A percentile compares a stretch with the other conserved stretches of the same genome.
Evolutionary conservation across 768 basidiomycete species (phyloP).

Genomic region (Rhodotorula graminis): DNA sequence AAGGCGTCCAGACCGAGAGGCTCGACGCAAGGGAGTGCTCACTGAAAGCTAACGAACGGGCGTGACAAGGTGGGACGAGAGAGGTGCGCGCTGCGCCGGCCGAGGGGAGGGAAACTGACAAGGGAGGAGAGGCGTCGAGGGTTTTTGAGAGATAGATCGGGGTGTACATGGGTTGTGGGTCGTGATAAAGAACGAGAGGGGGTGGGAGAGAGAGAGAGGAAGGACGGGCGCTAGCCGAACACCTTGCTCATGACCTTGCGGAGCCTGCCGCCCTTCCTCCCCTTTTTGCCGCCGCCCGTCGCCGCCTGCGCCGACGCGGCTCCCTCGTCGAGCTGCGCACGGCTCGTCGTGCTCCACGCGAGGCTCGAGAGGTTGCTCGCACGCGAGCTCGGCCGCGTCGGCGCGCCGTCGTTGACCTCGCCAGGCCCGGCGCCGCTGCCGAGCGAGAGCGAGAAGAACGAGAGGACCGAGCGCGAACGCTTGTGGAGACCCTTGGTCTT

Average conservation of each 20-base stretch:
- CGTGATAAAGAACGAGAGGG: background rate
- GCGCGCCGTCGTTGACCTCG: background rate
- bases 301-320: background rate
- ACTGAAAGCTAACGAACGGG: too few species aligned
- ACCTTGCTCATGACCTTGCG: conserved; percentile 10
- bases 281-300: background rate
- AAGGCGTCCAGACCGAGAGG: too few species aligned
- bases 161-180: background rate
- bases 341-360: conserved; percentile 1
- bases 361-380: conserved; percentile 7
- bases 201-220: background rate
- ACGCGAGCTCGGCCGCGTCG: background rate
- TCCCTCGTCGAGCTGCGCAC: background rate
- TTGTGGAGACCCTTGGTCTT: background rate
- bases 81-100: too few species aligned
- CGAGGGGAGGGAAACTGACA: too few species aligned
- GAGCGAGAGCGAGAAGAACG: conserved; percentile 19
- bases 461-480: conserved; percentile 24
- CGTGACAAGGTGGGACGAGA: too few species aligned
- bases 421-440: background rate
- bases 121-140: too few species aligned
- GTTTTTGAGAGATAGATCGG: too few species aligned
- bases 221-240: background rate
- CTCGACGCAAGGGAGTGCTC: too few species aligned
- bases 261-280: conserved; percentile 11